Conservation (phyloP, 1,284 basidiomycete species). For the Xerocomus nothofagi region DNA sequence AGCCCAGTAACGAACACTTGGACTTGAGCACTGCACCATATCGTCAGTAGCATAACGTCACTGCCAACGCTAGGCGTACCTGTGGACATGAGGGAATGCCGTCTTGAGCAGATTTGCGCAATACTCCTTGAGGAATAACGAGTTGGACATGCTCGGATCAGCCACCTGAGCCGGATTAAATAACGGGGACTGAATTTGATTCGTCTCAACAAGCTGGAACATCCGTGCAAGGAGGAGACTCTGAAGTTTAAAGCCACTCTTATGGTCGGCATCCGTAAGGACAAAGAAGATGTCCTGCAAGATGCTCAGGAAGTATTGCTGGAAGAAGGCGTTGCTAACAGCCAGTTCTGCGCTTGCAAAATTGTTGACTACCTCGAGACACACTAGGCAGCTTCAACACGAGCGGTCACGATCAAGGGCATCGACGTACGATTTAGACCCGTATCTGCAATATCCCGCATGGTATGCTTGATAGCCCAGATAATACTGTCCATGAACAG, state of each 20-base stretch:
- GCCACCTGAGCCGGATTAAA: conserved; percentile 79
- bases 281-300: conserved; percentile 98
- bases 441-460: conserved; percentile 98
- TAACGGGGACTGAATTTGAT: conserved; percentile 80
- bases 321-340: conserved; percentile 83
- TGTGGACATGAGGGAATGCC: conserved; percentile 90
- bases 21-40: conserved; percentile 59
- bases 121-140: conserved; percentile 85
- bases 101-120: conserved; percentile 82
- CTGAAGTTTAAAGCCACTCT: conserved; percentile 95
- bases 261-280: conserved; percentile 97
- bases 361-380: conserved; percentile 94
- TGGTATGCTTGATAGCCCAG: conserved; percentile 99
- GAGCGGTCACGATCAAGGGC: neutral
- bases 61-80: conserved; percentile 47
- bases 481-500: conserved; percentile 98
- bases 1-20: conserved; percentile 79
- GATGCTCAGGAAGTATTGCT: conserved; percentile 91
- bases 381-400: conserved; percentile 56
- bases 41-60: conserved; percentile 13
- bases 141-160: conserved; percentile 80
- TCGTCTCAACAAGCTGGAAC: conserved; percentile 90
- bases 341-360: conserved; percentile 81
- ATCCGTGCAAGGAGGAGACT: conserved; percentile 88
- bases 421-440: conserved; percentile 77